A percentile compares a stretch with the other conserved stretches of the same genome.
Conservation (phyloP, 2,329 filamentous ascomycete genomes). For the Torrubiella hemipterigena region DNA sequence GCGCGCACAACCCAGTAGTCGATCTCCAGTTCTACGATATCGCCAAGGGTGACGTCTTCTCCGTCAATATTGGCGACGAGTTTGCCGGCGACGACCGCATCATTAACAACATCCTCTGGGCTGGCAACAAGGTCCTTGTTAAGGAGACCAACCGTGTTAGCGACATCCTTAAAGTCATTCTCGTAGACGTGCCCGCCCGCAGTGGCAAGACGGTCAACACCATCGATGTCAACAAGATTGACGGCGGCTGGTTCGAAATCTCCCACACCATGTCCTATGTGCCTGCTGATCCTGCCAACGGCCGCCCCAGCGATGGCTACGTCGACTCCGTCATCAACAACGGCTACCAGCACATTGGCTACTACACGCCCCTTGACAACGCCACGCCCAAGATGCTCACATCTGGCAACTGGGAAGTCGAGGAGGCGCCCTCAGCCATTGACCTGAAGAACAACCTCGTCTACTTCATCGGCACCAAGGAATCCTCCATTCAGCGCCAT, state of each 20-base stretch:
- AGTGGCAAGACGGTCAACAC: constrained; percentile 69
- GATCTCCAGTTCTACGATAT: constrained; percentile 84
- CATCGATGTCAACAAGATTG: constrained; percentile 69
- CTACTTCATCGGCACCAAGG: constrained; percentile 81
- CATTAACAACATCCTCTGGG: constrained; percentile 90
- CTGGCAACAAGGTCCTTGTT: constrained; percentile 70
- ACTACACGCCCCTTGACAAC: constrained; percentile 82
- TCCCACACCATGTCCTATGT: constrained; percentile 77
- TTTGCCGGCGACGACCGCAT: constrained; percentile 75
- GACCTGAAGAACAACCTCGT: constrained; percentile 78
- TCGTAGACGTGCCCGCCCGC: constrained; percentile 66
- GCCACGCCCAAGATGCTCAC: constrained; percentile 76
- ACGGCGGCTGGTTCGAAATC: constrained; percentile 96
- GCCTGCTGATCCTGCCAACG: constrained; percentile 67
- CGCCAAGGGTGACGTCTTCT: constrained; percentile 62
- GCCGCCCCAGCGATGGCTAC: constrained; percentile 75
- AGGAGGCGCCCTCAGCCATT: constrained; percentile 69
- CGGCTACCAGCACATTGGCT: constrained; percentile 81
- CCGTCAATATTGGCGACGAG: constrained; percentile 62
- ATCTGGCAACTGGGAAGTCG: constrained; percentile 84
- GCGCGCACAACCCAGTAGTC: constrained; percentile 84
- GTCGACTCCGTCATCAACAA: constrained; percentile 83
- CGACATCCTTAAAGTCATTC: constrained; percentile 74
- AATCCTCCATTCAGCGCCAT: constrained; percentile 80
- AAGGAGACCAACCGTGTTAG: constrained; percentile 92